Base-by-base conservation (phyloP, 179 eudicot genomes). In the Patellifolia procumbens region DNA sequence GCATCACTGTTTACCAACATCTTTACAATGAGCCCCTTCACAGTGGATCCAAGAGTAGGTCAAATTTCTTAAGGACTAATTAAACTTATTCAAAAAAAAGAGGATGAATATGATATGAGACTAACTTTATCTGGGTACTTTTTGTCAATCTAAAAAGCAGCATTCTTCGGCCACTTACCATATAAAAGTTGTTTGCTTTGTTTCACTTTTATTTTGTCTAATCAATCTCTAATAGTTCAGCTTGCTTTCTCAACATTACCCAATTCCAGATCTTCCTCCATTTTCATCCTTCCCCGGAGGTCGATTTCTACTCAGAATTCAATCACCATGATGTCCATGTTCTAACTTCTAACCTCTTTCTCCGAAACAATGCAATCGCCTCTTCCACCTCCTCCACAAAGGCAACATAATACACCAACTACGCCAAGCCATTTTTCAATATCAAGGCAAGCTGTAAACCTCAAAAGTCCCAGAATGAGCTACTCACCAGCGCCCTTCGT, bases 131-230 rank as follows among this genome's bases (percentile, higher is more conserved):
- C 70, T 81, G 70, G 65, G 76, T 35, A 78, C 85, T 78, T 86
- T 86, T 84, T 74, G 66, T 70, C 56, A 62, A 72, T 86, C 84
- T 86, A 78, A 80, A 86, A 74, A 83, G 83, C 76, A 83, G 64
- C 83, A 86, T 45, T 73, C 56, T 72, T 72, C 79, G 61, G 84
- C 87, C 92, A 83, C 82, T 79, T 72, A 70, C 46, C 61, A 74
- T 82, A 83, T 74, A 79, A 86, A 76, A 86, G 74, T 83, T 73
- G 67, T 53, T 79, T 79, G 70, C 63, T 76, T 39, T 63, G 68
- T 77, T 75, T 79, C 80, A 66, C 84, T 83, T 85, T 75, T 61
- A 42, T 82, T 68, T 78, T 48, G 78, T 67, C 74, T 73, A 71
- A 58, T 73, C 72, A 68, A 63, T 43, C 73, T 42, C 55, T 20